These are phyloP conservation scores for Aspergillus heteromorphus DNA, from an alignment of 495 filamentous ascomycete species.

Conservation along the genomic window DNA sequence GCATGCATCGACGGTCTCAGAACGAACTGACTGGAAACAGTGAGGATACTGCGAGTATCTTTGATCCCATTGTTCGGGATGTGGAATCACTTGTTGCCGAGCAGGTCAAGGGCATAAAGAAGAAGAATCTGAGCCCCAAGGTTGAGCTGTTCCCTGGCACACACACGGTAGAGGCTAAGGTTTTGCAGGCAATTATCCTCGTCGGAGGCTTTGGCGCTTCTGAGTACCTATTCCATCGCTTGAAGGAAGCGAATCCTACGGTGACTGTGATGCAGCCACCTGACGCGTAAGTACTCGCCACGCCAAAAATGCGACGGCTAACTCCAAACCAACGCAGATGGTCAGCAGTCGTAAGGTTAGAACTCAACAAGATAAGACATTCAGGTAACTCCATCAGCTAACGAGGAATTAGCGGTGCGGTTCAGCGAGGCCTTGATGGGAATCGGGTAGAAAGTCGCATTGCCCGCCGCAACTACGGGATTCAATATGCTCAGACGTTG, in stretches of 20 bases:
- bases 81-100: conserved; percentile 55
- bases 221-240: conserved; percentile 55
- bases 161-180: conserved; percentile 13
- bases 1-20: neutral
- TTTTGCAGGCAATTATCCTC: conserved; percentile 51
- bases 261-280: conserved; percentile 56
- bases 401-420: conserved; percentile 35
- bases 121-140: conserved; percentile 8
- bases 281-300: conserved; percentile 45
- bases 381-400: conserved; percentile 22
- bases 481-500: no score
- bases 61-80: conserved; percentile 52
- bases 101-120: conserved; percentile 43
- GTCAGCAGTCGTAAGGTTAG: conserved; percentile 25
- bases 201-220: conserved; percentile 70
- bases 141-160: neutral
- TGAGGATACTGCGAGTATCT: conserved; percentile 44
- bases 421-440: conserved; percentile 35
- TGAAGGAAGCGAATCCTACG: conserved; percentile 36
- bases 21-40: conserved; percentile 13
- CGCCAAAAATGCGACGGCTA: neutral
- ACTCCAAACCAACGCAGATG: conserved; percentile 14
- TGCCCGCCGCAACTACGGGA: conserved; percentile 49
- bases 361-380: neutral
- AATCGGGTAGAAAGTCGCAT: conserved; percentile 43